phyloP scores from a whole-genome alignment of 192 early-diverging fungal genomes.

The Dissophora globulifera region DNA sequence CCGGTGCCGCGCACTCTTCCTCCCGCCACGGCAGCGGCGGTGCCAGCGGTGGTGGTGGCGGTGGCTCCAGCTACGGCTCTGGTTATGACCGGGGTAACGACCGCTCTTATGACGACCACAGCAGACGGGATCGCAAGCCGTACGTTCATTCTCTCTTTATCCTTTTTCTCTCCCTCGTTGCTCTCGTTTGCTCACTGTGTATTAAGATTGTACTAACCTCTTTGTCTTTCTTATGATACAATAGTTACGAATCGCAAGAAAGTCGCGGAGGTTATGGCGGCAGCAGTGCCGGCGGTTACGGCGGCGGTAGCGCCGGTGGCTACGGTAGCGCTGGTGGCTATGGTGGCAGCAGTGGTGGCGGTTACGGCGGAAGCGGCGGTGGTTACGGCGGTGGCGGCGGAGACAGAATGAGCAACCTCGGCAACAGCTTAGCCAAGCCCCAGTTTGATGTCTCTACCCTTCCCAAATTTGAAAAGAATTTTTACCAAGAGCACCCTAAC shows the following conservation, averaged over 20 bases:
- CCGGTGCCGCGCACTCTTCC: constrained; percentile 28
- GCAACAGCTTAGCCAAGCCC: constrained; percentile 61
- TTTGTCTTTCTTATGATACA: no score
- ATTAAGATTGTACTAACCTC: no score
- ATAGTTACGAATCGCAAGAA: constrained; percentile 58
- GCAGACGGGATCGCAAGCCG: constrained; percentile 72
- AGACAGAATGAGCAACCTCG: constrained; percentile 66
- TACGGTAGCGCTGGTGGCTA: constrained; percentile 29
- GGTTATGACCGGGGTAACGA: constrained; percentile 63
- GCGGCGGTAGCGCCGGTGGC: constrained; percentile 45
- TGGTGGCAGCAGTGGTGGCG: constrained; percentile 39
- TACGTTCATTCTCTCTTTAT: no score
- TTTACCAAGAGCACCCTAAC: constrained; percentile 86
- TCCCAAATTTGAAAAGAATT: constrained; percentile 94
- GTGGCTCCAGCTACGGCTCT: constrained; percentile 27
- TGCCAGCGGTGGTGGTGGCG: neutral
- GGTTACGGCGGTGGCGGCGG: constrained; percentile 57
- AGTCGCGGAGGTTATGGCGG: constrained; percentile 66
- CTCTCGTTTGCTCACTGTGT: no score
- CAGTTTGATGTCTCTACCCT: constrained; percentile 79
- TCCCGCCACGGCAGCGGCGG: constrained; percentile 19
- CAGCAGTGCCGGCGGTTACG: no score
- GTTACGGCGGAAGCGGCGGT: constrained; percentile 44
- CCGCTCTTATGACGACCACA: constrained; percentile 70
- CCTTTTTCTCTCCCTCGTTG: no score